Evolutionary conservation across 208 protist species (phyloP).

Genomic region (Wallacemonas collosoma): DNA sequence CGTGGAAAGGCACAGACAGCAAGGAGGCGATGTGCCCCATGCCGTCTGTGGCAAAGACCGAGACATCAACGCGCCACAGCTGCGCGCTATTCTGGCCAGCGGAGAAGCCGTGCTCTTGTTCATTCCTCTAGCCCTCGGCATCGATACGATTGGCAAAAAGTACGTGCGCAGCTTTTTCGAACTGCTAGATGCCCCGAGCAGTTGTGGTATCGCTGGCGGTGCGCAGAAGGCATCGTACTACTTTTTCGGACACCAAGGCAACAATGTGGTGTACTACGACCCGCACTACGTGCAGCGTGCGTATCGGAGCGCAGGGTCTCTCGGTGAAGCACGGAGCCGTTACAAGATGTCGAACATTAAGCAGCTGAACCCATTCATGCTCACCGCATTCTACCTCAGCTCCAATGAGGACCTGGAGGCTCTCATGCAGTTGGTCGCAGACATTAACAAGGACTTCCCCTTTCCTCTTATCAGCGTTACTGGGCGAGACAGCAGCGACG

Average conservation of each 20-base stretch:
- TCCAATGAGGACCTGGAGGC: constrained; percentile 21
- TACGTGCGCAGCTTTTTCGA: constrained; percentile 48
- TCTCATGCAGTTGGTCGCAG: constrained; percentile 24
- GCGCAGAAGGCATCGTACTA: constrained; percentile 42
- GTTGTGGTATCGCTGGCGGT: constrained; percentile 66
- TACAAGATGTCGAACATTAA: constrained; percentile 5
- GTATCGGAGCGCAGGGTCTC: constrained; percentile 19
- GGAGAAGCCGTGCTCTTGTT: constrained; percentile 50
- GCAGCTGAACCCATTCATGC: constrained; percentile 28
- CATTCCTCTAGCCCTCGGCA: constrained; percentile 63
- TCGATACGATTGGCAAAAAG: constrained; percentile 36
- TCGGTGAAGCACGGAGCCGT: background rate
- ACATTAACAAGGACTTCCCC: constrained; percentile 24
- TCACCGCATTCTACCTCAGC: constrained; percentile 35
- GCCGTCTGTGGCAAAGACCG: constrained; percentile 36
- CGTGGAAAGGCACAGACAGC: constrained; percentile 13
- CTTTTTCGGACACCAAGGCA: constrained; percentile 64
- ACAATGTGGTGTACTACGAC: constrained; percentile 62
- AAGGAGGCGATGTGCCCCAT: constrained; percentile 34
- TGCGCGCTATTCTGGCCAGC: constrained; percentile 24
- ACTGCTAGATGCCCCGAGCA: constrained; percentile 51
- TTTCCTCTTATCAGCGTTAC: constrained; percentile 39
- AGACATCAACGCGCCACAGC: constrained; percentile 25
- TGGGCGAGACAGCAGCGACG: background rate
- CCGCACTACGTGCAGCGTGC: constrained; percentile 77